A percentile compares a stretch with the other conserved stretches of the same genome.
phyloP scores from a whole-genome alignment of 192 early-diverging fungal species.

The Coemansia sp. region DNA sequence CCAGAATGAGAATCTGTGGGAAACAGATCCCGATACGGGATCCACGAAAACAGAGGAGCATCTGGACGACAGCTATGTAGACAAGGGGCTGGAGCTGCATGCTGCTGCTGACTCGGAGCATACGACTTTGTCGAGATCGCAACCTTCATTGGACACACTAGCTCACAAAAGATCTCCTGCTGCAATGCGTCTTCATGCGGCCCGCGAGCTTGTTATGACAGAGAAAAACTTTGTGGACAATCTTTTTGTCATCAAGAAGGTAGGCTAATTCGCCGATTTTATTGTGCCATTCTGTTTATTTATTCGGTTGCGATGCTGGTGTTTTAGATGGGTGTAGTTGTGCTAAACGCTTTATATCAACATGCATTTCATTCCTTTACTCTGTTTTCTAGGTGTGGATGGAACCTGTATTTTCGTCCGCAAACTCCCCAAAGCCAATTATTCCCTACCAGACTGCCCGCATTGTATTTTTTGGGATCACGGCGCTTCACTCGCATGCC shows the following conservation, averaged over 20 bases:
- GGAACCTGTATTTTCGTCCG: slow-evolving; percentile 53
- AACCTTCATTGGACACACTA: neutral
- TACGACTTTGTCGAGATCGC: neutral
- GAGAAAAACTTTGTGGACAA: slow-evolving; percentile 58
- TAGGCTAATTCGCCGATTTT: slow-evolving; percentile 6
- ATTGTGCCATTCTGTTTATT: neutral
- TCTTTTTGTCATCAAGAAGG: slow-evolving; percentile 55
- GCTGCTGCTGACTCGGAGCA: neutral
- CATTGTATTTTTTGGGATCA: slow-evolving; percentile 41
- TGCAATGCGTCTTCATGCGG: slow-evolving; percentile 49
- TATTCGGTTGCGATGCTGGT: neutral
- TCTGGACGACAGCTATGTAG: neutral
- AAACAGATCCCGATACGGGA: slow-evolving; percentile 19
- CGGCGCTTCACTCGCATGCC: slow-evolving; percentile 48
- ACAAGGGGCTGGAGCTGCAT: neutral
- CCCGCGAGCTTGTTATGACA: slow-evolving; percentile 52
- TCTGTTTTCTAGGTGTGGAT: slow-evolving; percentile 41
- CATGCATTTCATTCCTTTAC: neutral
- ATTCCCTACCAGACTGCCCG: slow-evolving; percentile 54
- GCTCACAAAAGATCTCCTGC: slow-evolving; percentile 31
- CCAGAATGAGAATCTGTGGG: slow-evolving; percentile 5
- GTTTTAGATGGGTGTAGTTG: neutral
- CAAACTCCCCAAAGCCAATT: slow-evolving; percentile 53
- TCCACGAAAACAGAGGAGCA: slow-evolving; percentile 26
- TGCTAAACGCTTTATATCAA: neutral